Percentiles rank a stretch among this genome's conserved stretches.
Conservation (phyloP, 495 filamentous ascomycete species). For the Podospora australis region DNA sequence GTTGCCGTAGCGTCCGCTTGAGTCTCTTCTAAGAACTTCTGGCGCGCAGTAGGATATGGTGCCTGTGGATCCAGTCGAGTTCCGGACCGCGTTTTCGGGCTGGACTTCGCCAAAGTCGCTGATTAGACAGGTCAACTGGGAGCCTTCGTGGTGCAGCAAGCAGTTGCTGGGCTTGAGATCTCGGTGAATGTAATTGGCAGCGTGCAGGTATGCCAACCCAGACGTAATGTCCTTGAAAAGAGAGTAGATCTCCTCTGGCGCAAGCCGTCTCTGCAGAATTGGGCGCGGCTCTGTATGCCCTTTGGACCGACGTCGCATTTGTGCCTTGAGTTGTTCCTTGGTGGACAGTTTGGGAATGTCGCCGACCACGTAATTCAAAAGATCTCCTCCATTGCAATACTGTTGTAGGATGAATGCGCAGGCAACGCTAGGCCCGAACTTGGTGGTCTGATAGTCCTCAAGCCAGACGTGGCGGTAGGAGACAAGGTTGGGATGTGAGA, state of each 20-base stretch:
- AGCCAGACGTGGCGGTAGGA: constrained; percentile 97
- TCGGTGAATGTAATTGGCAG: constrained; percentile 91
- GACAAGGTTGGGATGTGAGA: constrained; percentile 93
- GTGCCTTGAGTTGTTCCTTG: constrained; percentile 79
- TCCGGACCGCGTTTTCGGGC: constrained; percentile 65
- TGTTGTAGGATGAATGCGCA: constrained; percentile 97
- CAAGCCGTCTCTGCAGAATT: constrained; percentile 53
- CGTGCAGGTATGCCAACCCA: constrained; percentile 82
- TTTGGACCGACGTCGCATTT: constrained; percentile 69
- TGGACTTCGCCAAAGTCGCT: constrained; percentile 98
- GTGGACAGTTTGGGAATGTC: constrained; percentile 54
- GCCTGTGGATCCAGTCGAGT: constrained; percentile 87
- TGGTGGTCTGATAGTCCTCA: constrained; percentile 74
- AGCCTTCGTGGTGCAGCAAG: constrained; percentile 69
- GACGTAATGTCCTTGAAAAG: constrained; percentile 95
- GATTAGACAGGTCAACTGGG: constrained; percentile 70
- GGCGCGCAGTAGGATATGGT: constrained; percentile 98
- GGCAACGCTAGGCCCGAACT: constrained; percentile 85
- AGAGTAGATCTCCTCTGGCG: constrained; percentile 89
- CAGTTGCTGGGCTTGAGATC: constrained; percentile 97
- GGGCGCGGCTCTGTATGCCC: constrained; percentile 39
- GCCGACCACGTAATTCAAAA: constrained; percentile 77
- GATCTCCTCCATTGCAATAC: constrained; percentile 92
- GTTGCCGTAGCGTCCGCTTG: constrained; percentile 70
- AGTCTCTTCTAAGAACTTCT: constrained; percentile 72